Conservation (phyloP, 768 basidiomycete genomes). For the Lactarius tabidus region DNA sequence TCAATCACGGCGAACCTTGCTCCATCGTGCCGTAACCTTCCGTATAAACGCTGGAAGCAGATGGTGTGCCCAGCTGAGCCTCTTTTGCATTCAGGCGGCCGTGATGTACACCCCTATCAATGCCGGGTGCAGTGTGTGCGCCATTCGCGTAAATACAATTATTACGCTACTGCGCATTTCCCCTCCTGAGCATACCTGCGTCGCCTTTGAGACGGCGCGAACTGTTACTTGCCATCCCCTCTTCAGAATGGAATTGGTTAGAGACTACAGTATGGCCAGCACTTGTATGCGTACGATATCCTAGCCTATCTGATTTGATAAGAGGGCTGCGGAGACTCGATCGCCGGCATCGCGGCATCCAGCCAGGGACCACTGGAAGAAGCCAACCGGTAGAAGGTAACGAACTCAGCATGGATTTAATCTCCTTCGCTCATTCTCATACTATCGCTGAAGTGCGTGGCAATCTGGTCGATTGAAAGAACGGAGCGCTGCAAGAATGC, state of each 20-base stretch:
- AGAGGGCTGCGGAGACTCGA: too few species aligned
- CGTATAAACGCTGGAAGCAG: background rate
- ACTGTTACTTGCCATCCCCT: background rate
- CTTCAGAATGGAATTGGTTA: too few species aligned
- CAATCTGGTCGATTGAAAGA: background rate
- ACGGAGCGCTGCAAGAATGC: background rate
- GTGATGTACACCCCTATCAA: background rate
- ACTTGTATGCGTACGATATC: background rate
- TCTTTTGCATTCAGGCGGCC: background rate
- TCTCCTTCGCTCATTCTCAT: slow-evolving; percentile 4
- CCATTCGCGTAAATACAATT: background rate
- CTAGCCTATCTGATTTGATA: too few species aligned
- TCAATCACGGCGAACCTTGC: background rate
- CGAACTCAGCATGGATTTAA: background rate
- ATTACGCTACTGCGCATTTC: background rate
- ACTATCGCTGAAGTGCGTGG: background rate
- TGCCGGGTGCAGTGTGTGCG: background rate
- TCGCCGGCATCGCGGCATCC: too few species aligned
- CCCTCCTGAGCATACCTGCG: background rate
- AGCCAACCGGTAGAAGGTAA: too few species aligned
- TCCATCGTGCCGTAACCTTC: background rate
- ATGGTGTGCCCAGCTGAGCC: background rate
- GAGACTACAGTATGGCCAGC: background rate
- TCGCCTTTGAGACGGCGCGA: background rate
- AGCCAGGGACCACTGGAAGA: too few species aligned